These are phyloP conservation scores for Stellera chamaejasme DNA, from an alignment of 345 rosid genomes.

Conservation along the genomic window DNA sequence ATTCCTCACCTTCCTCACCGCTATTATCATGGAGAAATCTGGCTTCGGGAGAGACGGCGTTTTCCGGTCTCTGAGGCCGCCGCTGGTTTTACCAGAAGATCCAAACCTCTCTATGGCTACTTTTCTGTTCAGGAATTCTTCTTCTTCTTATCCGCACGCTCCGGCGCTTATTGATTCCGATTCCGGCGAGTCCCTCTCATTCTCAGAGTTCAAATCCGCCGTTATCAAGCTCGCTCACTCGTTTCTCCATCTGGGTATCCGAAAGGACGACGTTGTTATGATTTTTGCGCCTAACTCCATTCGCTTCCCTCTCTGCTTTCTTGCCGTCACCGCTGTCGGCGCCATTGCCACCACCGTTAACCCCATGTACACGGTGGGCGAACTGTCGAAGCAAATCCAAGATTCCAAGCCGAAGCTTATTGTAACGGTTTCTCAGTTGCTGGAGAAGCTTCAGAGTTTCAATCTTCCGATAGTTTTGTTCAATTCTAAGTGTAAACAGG, in stretches of 20 bases:
- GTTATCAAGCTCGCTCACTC: slow-evolving; percentile 58
- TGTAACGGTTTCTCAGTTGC: slow-evolving; percentile 49
- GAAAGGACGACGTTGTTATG: slow-evolving; percentile 55
- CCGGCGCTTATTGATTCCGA: slow-evolving; percentile 73
- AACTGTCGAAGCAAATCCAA: slow-evolving; percentile 56
- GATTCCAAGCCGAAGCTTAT: slow-evolving; percentile 67
- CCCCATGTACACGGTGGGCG: slow-evolving; percentile 57
- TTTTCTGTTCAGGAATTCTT: slow-evolving; percentile 48
- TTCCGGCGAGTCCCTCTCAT: slow-evolving; percentile 39
- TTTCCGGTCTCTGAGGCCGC: slow-evolving; percentile 67
- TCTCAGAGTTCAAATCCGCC: slow-evolving; percentile 50
- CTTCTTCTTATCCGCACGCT: slow-evolving; percentile 41
- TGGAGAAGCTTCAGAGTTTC: slow-evolving; percentile 50
- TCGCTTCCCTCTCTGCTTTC: slow-evolving; percentile 66
- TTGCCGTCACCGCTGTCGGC: slow-evolving; percentile 58
- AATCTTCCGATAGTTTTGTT: slow-evolving; percentile 52
- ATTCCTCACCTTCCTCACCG: not conserved
- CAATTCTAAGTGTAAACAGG: slow-evolving; percentile 27
- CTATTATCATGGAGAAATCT: slow-evolving; percentile 59
- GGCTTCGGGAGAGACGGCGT: slow-evolving; percentile 83
- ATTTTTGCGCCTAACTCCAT: slow-evolving; percentile 76
- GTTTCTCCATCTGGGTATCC: slow-evolving; percentile 52
- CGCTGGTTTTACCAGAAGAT: slow-evolving; percentile 42
- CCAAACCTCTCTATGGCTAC: slow-evolving; percentile 56
- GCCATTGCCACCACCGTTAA: slow-evolving; percentile 70